Conservation (phyloP, 768 basidiomycete species). For the Pholiota molesta region DNA sequence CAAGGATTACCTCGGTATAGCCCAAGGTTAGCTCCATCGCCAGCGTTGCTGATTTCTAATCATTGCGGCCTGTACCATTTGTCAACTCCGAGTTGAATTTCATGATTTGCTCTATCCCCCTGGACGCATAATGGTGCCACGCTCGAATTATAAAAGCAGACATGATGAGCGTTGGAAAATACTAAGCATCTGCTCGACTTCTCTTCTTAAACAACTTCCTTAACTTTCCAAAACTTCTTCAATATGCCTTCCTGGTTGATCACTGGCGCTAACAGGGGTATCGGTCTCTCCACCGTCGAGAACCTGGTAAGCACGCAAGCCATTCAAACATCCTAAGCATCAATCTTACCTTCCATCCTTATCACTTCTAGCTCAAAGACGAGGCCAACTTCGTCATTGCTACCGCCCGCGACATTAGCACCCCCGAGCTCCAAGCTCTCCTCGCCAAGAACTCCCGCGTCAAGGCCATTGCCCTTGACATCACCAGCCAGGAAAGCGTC, state of each 20-base stretch:
- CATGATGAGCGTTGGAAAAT: not conserved
- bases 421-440: conserved; percentile 18
- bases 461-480: conserved; percentile 22
- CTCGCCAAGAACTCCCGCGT: conserved; percentile 18
- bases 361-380: not conserved
- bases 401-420: not conserved
- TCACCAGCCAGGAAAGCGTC: conserved; percentile 20
- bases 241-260: conserved; percentile 27
- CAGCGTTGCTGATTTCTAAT: not conserved
- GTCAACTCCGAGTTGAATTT: not conserved
- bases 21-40: not conserved
- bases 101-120: not conserved
- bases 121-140: not conserved
- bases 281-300: not conserved
- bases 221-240: not conserved
- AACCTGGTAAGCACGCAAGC: not conserved
- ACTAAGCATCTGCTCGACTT: not conserved
- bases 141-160: not conserved
- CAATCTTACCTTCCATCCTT: not conserved
- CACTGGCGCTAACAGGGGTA: conserved; percentile 15
- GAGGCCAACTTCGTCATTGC: not conserved
- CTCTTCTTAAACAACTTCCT: conserved; percentile 1
- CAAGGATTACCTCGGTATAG: not conserved
- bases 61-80: not conserved
- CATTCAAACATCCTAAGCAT: no score